These are phyloP conservation scores for Davidsoniella neocaledoniae DNA, from an alignment of 2,329 filamentous ascomycete genomes.

Conservation along the genomic window DNA sequence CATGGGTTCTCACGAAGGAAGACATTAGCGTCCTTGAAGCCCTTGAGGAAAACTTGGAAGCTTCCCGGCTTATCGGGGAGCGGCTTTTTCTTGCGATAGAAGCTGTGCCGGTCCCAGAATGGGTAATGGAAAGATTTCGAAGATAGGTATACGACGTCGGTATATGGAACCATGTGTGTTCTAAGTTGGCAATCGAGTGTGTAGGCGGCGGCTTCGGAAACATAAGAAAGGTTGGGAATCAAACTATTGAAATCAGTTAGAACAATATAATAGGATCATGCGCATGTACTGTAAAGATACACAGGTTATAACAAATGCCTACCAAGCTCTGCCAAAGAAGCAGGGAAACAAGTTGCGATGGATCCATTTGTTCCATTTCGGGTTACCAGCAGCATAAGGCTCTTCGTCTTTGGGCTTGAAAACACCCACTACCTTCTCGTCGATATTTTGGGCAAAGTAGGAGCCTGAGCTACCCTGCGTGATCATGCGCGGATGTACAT, in stretches of 20 bases:
- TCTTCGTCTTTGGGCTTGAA: slow-evolving; percentile 99
- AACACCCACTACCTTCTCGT: slow-evolving; percentile 89
- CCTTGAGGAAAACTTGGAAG: slow-evolving; percentile 94
- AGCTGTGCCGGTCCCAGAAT: slow-evolving; percentile 85
- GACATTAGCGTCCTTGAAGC: slow-evolving; percentile 91
- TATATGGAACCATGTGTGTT: slow-evolving; percentile 89
- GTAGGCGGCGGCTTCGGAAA: slow-evolving; percentile 93
- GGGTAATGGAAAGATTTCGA: slow-evolving; percentile 98
- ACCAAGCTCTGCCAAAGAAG: slow-evolving; percentile 87
- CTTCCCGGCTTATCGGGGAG: slow-evolving; percentile 84
- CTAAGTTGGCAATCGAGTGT: slow-evolving; percentile 79
- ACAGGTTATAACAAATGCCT: slow-evolving; percentile 17
- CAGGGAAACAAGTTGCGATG: slow-evolving; percentile 94
- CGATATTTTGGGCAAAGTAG: slow-evolving; percentile 85
- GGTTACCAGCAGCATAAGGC: slow-evolving; percentile 89
- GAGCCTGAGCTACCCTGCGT: slow-evolving; percentile 93
- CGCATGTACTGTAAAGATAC: slow-evolving; percentile 10
- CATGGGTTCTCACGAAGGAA: slow-evolving; percentile 92
- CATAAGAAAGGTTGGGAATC: slow-evolving; percentile 93
- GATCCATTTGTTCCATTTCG: slow-evolving; percentile 99
- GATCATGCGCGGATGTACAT: slow-evolving; percentile 88
- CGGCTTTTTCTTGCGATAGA: slow-evolving; percentile 71
- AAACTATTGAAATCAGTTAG: slow-evolving; percentile 31
- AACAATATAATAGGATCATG: slow-evolving; percentile 1
- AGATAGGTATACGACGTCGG: slow-evolving; percentile 81